Conservation (phyloP, 257 asterid species). For the Fraxinus quadrangulata region DNA sequence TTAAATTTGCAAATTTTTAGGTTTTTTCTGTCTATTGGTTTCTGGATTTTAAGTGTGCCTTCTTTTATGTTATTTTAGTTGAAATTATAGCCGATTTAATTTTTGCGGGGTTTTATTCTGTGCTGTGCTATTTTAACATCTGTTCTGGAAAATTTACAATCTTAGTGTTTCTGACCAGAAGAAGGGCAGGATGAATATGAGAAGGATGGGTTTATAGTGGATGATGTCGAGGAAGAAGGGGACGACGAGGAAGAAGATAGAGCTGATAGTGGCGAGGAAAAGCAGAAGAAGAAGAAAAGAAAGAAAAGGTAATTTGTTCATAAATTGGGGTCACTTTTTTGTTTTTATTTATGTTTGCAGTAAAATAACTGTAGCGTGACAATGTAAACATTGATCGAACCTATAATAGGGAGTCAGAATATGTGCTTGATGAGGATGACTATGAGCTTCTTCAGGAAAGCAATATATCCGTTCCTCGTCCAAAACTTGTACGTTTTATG, state of each 20-base stretch:
- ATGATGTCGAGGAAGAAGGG: conserved; percentile 69
- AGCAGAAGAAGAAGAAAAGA: conserved; percentile 79
- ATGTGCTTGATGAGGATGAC: conserved; percentile 85
- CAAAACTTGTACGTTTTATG: conserved; percentile 33
- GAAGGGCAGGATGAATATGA: conserved; percentile 93
- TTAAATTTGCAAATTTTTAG: background rate
- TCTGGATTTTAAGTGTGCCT: background rate
- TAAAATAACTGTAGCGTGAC: background rate
- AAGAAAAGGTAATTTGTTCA: conserved; percentile 66
- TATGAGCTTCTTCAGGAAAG: conserved; percentile 92
- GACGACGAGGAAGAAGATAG: conserved; percentile 76
- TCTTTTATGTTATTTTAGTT: background rate
- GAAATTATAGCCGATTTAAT: background rate
- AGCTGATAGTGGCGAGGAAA: conserved; percentile 73
- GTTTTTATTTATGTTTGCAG: background rate
- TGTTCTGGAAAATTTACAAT: conserved; percentile 18
- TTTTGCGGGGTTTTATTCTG: background rate
- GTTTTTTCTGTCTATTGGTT: background rate
- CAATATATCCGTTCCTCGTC: conserved; percentile 84
- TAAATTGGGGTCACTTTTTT: background rate
- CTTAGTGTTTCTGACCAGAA: conserved; percentile 41
- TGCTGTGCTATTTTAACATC: conserved; percentile 6
- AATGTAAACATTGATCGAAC: conserved; percentile 2
- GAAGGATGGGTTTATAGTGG: conserved; percentile 93
- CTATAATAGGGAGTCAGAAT: conserved; percentile 66